Base-by-base conservation (phyloP, 805 yeast genomes). In the Cyberlindnera subsufficiens region DNA sequence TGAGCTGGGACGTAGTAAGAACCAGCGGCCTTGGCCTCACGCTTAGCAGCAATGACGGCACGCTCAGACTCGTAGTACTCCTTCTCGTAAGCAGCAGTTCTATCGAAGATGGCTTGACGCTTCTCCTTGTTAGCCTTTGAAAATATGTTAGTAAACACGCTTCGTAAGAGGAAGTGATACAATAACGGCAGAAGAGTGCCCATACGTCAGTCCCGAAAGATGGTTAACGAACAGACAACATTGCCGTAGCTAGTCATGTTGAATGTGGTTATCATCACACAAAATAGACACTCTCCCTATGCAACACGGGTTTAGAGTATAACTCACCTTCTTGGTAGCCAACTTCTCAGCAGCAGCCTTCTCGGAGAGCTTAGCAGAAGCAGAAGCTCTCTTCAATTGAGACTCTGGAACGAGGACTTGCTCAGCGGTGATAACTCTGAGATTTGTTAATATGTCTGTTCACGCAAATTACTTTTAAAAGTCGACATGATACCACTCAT, bases 1-100 rank as follows among this genome's bases (percentile, higher is more conserved):
- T 90, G 91, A 72, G 95, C 96, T 66, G 82, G 88, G 64, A 88
- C 95, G 79, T 82, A 90, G 88, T 82, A 86, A 65, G 93, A 82
- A 72, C 95, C 95, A 66, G 81, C 74, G 71, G 91, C 90, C 80
- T 85, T 86, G 61, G 96, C 96, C 56, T 85, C 87, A 74, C 96
- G 87, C 80, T 82, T 82, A 65, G 96, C 95, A 45, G 77, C 75
- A 68, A 85, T 72, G 65, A 85, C 71, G 63, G 93, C 86, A 71
- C 93, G 84, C 75, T 86, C 95, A 67, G 91, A 87, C 61, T 84
- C 88, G 63, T 77, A 79, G 86, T 90, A 90, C 78, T 90, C 97
- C 77, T 83, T 74, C 71, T 83, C 82, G 89, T 90, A 89, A 76
- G 89, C 88, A 77, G 93, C 96, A 67, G 95, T 88, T 82, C 97